Evolutionary conservation across 2,329 filamentous ascomycete genomes (phyloP).

Genomic region (Cercospora citrullina): DNA sequence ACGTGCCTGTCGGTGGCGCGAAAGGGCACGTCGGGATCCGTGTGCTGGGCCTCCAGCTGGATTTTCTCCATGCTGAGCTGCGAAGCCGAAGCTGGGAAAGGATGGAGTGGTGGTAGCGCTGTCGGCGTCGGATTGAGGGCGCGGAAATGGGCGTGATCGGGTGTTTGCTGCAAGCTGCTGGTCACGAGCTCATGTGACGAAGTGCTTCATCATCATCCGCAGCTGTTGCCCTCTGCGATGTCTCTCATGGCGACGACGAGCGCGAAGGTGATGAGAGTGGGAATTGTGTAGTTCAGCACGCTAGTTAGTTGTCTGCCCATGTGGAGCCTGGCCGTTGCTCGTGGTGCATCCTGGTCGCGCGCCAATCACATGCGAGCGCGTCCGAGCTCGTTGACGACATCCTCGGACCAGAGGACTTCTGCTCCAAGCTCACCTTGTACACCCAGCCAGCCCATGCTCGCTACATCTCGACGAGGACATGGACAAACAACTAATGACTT

Average conservation of each 20-base stretch:
- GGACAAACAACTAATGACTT: background rate
- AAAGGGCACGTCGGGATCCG: slow-evolving; percentile 69
- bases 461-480: background rate
- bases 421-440: background rate
- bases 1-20: slow-evolving; percentile 69
- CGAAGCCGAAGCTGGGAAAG: background rate
- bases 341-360: background rate
- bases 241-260: slow-evolving; percentile 1
- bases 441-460: background rate
- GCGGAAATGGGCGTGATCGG: background rate
- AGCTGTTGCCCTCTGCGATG: slow-evolving; percentile 2
- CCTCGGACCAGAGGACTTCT: background rate
- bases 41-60: slow-evolving; percentile 54
- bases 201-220: background rate
- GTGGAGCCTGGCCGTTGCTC: background rate
- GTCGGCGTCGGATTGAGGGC: background rate
- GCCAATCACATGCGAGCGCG: slow-evolving; percentile 5
- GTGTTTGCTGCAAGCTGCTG: background rate
- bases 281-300: background rate
- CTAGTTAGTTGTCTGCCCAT: background rate
- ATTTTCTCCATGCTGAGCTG: slow-evolving; percentile 22
- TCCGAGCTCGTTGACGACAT: slow-evolving; percentile 11
- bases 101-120: background rate
- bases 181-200: slow-evolving; percentile 8
- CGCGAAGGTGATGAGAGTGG: background rate